Base-by-base conservation (phyloP, 1,284 basidiomycete species). In the Agaricales sp. region DNA sequence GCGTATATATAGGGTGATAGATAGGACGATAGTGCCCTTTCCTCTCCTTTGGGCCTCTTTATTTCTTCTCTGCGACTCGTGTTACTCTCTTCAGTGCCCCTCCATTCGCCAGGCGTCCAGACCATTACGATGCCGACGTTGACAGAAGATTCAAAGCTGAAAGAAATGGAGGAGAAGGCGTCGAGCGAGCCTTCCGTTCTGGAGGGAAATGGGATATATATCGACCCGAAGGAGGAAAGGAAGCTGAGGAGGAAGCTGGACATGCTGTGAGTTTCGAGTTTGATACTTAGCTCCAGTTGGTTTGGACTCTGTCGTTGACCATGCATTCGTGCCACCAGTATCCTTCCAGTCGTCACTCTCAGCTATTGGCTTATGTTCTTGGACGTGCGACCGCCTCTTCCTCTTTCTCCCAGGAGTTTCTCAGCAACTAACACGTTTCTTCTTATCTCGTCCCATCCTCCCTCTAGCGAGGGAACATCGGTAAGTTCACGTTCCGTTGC, bases 301-400 rank as follows among this genome's bases (percentile, higher is more conserved):
- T 13, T 6, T 8, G 18, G 8, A n/a, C 13, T n/a, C 24, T 45
- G 21, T 8, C 41, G 8, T 21, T 43, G 30, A 21, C 11, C 20
- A n/a, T n/a, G n/a, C n/a, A n/a, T n/a, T n/a, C n/a, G n/a, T n/a
- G n/a, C n/a, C n/a, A n/a, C n/a, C 22, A 45, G 44, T 21, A 45
- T 45, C 8, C 21, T 45, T 4, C 44, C 44, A 4, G 24, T 45
- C 21, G 13, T 45, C 24, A 45, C 44, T 22, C 4, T 45, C 14
- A 24, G 21, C 44, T 45, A 45, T 45, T 23, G 12, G 21, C 44
- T 45, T 12, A 22, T 45, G 20, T 45, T 45, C 22, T 18, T 45
- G 11, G 44, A 45, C 18, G 44, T 45, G 20, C 18, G 44, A 13
- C 19, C 21, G 20, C 20, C 18, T 23, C 44, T 4, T 24, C 18